Evolutionary conservation across 805 yeast species (phyloP), one percentile per base, ranked within the genome.

Genomic region (Candida patagonica): DNA sequence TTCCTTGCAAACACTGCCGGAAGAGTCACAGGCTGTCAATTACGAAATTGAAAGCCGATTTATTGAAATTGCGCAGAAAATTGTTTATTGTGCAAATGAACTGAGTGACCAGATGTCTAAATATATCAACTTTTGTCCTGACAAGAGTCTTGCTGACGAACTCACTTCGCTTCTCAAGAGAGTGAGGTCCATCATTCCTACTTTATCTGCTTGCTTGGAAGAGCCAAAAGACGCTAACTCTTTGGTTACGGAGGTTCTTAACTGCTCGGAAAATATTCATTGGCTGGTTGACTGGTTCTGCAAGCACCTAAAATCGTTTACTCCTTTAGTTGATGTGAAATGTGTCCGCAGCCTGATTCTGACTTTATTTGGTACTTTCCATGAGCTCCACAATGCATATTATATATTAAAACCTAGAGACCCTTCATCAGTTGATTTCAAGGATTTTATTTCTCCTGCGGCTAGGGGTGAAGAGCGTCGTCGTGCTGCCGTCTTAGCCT

Each of bases 301-400:
- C 37, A 71, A 68, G 2, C 69, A 74, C 50, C 63, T 74, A 35
- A 51, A 60, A 0, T 47, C 63, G 0, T 71, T 78, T 49, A 70
- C 76, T n/a, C 67, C 65, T 27, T 71, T 68, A 31, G 70, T 74
- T 29, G 88, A 81, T 54, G 66, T 78, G 12, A 72, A 81, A 45
- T 78, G 77, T 51, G 66, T 80, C 8, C 62, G 89, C 45, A 70
- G 78, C 68, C 66, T 80, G 33, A 70, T 77, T 44, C 61, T 80
- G 56, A 70, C 78, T 5, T 50, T 78, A 6, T 71, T 71, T 51
- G 80, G 83, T 25, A 70, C 83, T 0, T 72, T 80, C 45, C 70
- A 72, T 41, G 92, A 82, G 55, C 61, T 82, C 37, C 69, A 67
- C 48, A 82, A 82, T 55, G 82, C 87, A 0, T 78, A 78, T 67